Evolutionary conservation across 352 stramenopile genomes (phyloP), one percentile per base, ranked within the genome.

Genomic region (Pythium vanterpoolii): DNA sequence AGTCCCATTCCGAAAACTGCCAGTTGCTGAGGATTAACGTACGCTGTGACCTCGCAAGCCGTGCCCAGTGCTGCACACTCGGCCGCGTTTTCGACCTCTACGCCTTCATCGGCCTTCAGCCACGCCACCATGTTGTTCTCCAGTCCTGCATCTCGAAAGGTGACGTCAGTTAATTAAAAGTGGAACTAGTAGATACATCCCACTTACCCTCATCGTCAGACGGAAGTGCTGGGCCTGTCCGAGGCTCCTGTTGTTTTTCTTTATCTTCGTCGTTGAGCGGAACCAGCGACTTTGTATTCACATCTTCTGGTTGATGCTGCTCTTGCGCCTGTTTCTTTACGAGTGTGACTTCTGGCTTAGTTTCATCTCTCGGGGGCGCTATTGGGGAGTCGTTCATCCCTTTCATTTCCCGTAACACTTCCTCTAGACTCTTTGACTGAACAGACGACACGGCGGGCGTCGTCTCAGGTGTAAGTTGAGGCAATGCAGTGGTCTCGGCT

Each of bases 41-140:
- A 89, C 79, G 66, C 57, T 49, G 57, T 84, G 9, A 86, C 60
- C 9, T 74, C 65, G 33, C 79, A 89, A 1, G 59, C 64, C 8
- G 65, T 65, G 1, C 68, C 75, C 8, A 71, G 69, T 8, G 66
- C 42, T 18, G 72, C 50, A 30, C 79, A 87, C 36, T 68, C 63
- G 0, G 42, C 38, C 2, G 69, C 21, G 26, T 77, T 69, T 9
- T 79, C 67, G 8, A 89, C 64, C 19, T 87, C 57, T 1, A 89
- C 75, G 19, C 77, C 79, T 26, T 62, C 68, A 48, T 89, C 75
- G 5, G 73, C 72, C 19, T 73, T 69, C 10, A 89, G 62, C 79
- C 79, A 89, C 40, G 81, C 10, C 2, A 71, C 27, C 16, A 87
- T 46, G 14, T 73, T 70, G 10, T 55, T 47, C 8, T 67, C 50